Base-by-base conservation (phyloP, 441 rosid genomes). In the Rhodomyrtus psidioides region DNA sequence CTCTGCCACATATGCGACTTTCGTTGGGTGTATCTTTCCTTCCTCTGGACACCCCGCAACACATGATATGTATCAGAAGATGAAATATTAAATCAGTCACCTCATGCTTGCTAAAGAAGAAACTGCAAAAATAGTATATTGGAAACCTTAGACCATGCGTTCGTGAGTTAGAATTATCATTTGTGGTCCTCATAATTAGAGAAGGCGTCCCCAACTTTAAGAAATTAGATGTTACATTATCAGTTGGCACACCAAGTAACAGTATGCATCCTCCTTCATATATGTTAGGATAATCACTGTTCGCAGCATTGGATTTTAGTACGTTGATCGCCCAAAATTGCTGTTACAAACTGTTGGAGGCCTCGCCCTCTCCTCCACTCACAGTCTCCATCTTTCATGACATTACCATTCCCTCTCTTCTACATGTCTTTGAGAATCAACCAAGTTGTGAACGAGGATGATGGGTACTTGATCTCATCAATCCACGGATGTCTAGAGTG, bases 41-140 rank as follows among this genome's bases (percentile, higher is more conserved):
- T 92, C 94, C 82, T 88, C 89, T 0, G 91, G 94, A 83, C 92
- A 92, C 39, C 94, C 94, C 56, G 87, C 94, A 34, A 92, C 94
- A 85, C 94, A 92, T 10, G 93, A 92, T 90, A 92, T 84, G 85
- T 92, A 92, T 84, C 94, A 91, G 87, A 24, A 82, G 34, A 65
- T 51, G 59, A 26, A 54, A 7, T 60, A 54, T 86, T 57, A 28
- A 65, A 82, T 82, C 55, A 86, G 84, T 49, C 27, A 46, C 44
- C 9, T 82, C 58, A 39, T 30, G 13, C 46, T 27, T 27, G 76
- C 54, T 4, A 84, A 84, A 34, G 59, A 82, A 82, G 46, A 54
- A 82, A 82, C 49, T 7, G 46, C 49, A 34, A 0, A 30, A 49
- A n/a, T 42, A 82, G 46, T 53, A 12, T 12, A 54, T 15, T 53